Percentiles rank a stretch among this genome's conserved stretches.
These are phyloP conservation scores for Rhodotorula sphaerocarpa DNA, from an alignment of 768 basidiomycete genomes.

Conservation along the genomic window DNA sequence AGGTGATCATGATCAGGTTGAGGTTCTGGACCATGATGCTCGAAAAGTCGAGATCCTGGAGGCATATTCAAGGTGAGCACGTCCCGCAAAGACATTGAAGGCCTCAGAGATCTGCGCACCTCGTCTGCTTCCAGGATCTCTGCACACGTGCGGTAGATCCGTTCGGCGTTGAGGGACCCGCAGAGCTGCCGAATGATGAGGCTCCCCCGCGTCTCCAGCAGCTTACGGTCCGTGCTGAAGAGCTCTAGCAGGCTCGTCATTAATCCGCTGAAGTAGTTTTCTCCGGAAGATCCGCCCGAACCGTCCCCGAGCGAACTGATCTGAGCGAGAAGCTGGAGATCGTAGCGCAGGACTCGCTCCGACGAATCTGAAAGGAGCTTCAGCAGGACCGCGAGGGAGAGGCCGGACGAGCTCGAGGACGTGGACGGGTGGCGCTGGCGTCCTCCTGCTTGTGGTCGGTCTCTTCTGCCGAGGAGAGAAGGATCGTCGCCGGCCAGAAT, in stretches of 20 bases:
- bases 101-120: constrained; percentile 52
- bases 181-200: constrained; percentile 93
- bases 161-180: constrained; percentile 84
- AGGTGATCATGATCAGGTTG: constrained; percentile 91
- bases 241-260: constrained; percentile 90
- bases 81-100: too few relatives aligned
- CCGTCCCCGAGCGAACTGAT: constrained; percentile 59
- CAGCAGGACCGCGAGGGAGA: constrained; percentile 76
- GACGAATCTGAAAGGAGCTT: constrained; percentile 95
- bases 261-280: constrained; percentile 87
- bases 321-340: constrained; percentile 88
- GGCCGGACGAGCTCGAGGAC: constrained; percentile 19
- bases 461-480: background rate
- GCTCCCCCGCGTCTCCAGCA: constrained; percentile 85
- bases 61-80: too few relatives aligned
- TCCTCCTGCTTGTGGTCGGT: background rate
- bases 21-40: constrained; percentile 96
- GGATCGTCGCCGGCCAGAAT: constrained; percentile 85
- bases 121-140: constrained; percentile 98
- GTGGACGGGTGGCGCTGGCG: constrained; percentile 12
- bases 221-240: constrained; percentile 83
- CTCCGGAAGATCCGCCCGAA: constrained; percentile 54
- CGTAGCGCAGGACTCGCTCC: constrained; percentile 95
- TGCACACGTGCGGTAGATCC: constrained; percentile 89
- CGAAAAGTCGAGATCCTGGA: constrained; percentile 80